These are phyloP conservation scores for Gossypioides kirkii DNA, from an alignment of 345 rosid genomes.

Conservation along the genomic window DNA sequence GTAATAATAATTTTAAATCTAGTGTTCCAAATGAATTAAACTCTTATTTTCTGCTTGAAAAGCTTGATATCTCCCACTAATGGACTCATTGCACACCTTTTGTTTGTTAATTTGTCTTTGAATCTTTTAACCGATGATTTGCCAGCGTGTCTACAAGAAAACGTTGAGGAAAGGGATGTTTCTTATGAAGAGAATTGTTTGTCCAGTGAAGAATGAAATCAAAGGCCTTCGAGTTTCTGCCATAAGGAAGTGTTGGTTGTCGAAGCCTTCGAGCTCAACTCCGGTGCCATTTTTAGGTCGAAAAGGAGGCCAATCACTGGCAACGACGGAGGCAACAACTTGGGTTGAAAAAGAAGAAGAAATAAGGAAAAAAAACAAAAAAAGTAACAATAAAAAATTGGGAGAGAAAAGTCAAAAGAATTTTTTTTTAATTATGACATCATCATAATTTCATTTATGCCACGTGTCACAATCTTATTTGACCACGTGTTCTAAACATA, in stretches of 20 bases:
- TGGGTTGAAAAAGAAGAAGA: too few relatives aligned
- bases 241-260: conserved; percentile 58
- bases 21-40: conserved; percentile 37
- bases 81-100: conserved; percentile 38
- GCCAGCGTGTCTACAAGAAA: conserved; percentile 40
- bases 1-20: conserved; percentile 43
- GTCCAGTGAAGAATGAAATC: conserved; percentile 34
- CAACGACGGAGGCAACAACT: too few relatives aligned
- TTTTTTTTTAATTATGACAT: too few relatives aligned
- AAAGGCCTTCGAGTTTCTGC: conserved; percentile 42
- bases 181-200: conserved; percentile 42
- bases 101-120: conserved; percentile 42
- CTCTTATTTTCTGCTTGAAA: conserved; percentile 43
- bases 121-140: conserved; percentile 51
- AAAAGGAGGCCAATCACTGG: too few relatives aligned
- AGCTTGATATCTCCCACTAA: conserved; percentile 56
- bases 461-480: too few relatives aligned
- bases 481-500: too few relatives aligned
- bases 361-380: too few relatives aligned
- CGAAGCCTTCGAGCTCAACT: too few relatives aligned
- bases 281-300: too few relatives aligned
- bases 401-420: too few relatives aligned
- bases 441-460: too few relatives aligned
- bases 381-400: too few relatives aligned
- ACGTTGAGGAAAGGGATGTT: conserved; percentile 16